phyloP scores from a whole-genome alignment of 2,329 filamentous ascomycete genomes.

The Amauroascus verrucosus region DNA sequence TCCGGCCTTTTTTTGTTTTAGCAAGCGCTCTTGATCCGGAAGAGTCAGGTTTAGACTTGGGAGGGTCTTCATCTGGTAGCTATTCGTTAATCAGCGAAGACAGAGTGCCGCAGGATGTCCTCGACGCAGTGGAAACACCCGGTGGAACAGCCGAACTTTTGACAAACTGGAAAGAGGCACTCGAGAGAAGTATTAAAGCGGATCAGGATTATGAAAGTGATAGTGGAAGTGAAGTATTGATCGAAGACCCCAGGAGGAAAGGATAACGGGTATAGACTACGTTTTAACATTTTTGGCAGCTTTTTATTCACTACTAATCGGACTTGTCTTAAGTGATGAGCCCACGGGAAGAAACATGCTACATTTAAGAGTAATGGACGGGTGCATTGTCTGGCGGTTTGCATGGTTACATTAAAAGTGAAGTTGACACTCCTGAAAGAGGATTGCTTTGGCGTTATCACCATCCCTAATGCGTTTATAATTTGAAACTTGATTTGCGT shows the following conservation, averaged over 20 bases:
- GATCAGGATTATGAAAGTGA: conserved; percentile 29
- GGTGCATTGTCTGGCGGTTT: neutral
- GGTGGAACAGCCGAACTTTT: conserved; percentile 74
- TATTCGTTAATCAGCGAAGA: conserved; percentile 5
- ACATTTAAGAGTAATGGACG: neutral
- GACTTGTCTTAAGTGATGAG: no score
- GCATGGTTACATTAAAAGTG: no score
- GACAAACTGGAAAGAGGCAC: conserved; percentile 58
- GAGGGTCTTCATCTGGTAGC: conserved; percentile 46
- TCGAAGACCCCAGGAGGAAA: neutral
- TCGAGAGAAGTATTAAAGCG: conserved; percentile 34
- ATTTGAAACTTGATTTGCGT: no score
- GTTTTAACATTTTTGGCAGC: no score
- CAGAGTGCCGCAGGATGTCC: conserved; percentile 72
- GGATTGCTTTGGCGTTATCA: no score
- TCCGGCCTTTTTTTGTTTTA: conserved; percentile 58
- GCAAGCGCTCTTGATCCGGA: conserved; percentile 77
- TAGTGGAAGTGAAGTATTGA: conserved; percentile 14
- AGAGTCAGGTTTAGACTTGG: conserved; percentile 52
- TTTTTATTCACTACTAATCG: no score
- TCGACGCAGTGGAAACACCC: conserved; percentile 59
- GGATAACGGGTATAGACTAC: neutral
- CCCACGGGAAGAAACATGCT: no score
- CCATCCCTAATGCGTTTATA: no score
- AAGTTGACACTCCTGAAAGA: no score